These are phyloP conservation scores for Cyclaneusma minus DNA, from an alignment of 2,329 filamentous ascomycete species.

Conservation along the genomic window DNA sequence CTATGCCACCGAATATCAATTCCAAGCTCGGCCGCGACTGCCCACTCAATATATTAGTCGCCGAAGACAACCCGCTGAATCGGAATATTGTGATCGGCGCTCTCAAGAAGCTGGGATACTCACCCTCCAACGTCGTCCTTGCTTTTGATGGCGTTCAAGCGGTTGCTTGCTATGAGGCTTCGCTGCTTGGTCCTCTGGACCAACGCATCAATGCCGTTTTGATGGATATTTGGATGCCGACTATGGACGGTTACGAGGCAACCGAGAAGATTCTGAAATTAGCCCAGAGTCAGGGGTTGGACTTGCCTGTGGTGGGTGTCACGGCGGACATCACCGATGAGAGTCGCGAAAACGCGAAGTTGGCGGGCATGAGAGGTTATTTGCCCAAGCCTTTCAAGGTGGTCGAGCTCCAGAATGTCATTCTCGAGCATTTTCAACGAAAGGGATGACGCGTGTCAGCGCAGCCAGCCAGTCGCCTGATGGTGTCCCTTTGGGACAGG, in stretches of 20 bases:
- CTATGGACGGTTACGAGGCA: conserved; percentile 58
- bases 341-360: conserved; percentile 29
- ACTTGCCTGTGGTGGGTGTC: conserved; percentile 34
- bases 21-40: conserved; percentile 39
- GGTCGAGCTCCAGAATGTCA: conserved; percentile 34
- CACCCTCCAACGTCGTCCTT: conserved; percentile 33
- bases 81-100: conserved; percentile 50
- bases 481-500: too few species aligned
- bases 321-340: conserved; percentile 39
- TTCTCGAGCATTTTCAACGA: conserved; percentile 19
- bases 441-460: too few species aligned
- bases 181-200: conserved; percentile 16
- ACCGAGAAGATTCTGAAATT: conserved; percentile 40
- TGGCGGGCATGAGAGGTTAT: conserved; percentile 37
- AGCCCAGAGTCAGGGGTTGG: conserved; percentile 6
- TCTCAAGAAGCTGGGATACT: conserved; percentile 52
- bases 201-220: conserved; percentile 43
- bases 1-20: conserved; percentile 24
- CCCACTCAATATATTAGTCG: conserved; percentile 53
- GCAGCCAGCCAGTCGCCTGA: too few species aligned
- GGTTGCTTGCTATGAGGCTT: conserved; percentile 39
- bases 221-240: conserved; percentile 68
- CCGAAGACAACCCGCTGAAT: conserved; percentile 61
- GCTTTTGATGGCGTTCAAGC: conserved; percentile 56
- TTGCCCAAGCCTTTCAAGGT: conserved; percentile 40